Conservation (phyloP, 202 grass and related monocot genomes). For the Tripidium arundinaceum region DNA sequence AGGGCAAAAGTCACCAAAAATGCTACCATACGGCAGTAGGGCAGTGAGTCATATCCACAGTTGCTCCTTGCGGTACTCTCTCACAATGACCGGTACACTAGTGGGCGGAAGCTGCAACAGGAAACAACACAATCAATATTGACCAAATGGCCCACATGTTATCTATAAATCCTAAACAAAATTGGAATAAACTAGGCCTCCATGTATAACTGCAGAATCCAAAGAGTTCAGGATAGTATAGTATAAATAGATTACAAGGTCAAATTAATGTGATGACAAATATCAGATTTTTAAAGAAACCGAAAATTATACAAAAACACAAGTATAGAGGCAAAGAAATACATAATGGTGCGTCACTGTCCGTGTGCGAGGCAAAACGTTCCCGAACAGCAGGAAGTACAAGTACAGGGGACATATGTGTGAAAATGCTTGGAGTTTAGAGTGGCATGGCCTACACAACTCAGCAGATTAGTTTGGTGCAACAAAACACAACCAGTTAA, state of each 20-base stretch:
- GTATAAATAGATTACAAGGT: neutral
- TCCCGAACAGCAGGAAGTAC: neutral
- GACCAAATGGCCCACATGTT: neutral
- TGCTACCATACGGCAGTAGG: neutral
- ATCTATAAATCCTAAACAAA: neutral
- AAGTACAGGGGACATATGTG: neutral
- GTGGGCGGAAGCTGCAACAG: constrained; percentile 65
- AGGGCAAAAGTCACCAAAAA: constrained; percentile 30
- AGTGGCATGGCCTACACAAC: neutral
- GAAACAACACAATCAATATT: neutral
- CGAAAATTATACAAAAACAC: neutral
- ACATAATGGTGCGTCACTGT: neutral
- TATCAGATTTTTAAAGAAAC: neutral
- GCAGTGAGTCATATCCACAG: constrained; percentile 60
- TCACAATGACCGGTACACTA: constrained; percentile 74
- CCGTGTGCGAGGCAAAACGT: neutral
- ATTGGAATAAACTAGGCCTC: neutral
- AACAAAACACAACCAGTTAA: constrained; percentile 5
- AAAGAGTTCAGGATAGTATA: neutral
- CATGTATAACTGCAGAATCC: neutral
- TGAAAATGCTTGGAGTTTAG: neutral
- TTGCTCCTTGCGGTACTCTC: constrained; percentile 64
- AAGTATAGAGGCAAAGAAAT: neutral
- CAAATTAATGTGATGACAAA: neutral
- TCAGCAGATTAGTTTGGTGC: neutral